A percentile compares a stretch with the other conserved stretches of the same genome.
phyloP scores from a whole-genome alignment of 371 early-diverging fungal genomes.

The Apophysomyces variabilis region DNA sequence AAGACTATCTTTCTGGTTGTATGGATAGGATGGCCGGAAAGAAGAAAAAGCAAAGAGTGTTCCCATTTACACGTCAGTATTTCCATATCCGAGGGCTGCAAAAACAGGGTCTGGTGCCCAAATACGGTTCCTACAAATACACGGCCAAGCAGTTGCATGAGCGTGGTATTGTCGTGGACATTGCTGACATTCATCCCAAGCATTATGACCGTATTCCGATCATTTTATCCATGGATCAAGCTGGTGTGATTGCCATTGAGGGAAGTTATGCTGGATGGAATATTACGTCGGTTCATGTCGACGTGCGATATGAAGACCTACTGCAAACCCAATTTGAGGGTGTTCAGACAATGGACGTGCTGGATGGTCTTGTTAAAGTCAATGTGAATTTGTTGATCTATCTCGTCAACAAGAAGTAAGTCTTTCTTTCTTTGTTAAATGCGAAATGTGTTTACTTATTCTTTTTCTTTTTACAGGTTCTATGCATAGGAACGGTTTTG shows the following conservation, averaged over 20 bases:
- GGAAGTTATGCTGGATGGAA: slow-evolving; percentile 81
- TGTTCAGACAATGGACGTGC: slow-evolving; percentile 82
- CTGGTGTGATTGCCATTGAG: slow-evolving; percentile 89
- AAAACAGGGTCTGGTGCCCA: slow-evolving; percentile 86
- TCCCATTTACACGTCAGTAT: slow-evolving; percentile 93
- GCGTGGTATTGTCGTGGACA: slow-evolving; percentile 89
- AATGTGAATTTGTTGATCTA: slow-evolving; percentile 95
- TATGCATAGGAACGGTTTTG: slow-evolving; percentile 17
- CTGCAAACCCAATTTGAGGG: slow-evolving; percentile 94
- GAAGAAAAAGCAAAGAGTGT: slow-evolving; percentile 72
- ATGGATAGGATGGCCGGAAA: slow-evolving; percentile 85
- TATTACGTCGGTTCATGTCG: slow-evolving; percentile 77
- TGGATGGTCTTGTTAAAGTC: slow-evolving; percentile 91
- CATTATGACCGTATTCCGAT: slow-evolving; percentile 90
- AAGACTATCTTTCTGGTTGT: slow-evolving; percentile 89
- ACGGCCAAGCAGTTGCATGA: slow-evolving; percentile 90
- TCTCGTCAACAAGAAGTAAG: slow-evolving; percentile 96
- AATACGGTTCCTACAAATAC: slow-evolving; percentile 98
- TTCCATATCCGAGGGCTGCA: slow-evolving; percentile 89
- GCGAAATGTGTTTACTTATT: too few relatives aligned
- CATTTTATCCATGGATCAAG: slow-evolving; percentile 90
- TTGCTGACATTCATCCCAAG: slow-evolving; percentile 80
- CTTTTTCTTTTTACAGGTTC: slow-evolving; percentile 20
- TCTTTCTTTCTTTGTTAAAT: not conserved
- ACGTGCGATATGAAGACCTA: slow-evolving; percentile 90